Percentiles rank a stretch among this genome's conserved stretches.
Evolutionary conservation across 306 rosid genomes (phyloP).

Genomic region (Dryas drummondii): DNA sequence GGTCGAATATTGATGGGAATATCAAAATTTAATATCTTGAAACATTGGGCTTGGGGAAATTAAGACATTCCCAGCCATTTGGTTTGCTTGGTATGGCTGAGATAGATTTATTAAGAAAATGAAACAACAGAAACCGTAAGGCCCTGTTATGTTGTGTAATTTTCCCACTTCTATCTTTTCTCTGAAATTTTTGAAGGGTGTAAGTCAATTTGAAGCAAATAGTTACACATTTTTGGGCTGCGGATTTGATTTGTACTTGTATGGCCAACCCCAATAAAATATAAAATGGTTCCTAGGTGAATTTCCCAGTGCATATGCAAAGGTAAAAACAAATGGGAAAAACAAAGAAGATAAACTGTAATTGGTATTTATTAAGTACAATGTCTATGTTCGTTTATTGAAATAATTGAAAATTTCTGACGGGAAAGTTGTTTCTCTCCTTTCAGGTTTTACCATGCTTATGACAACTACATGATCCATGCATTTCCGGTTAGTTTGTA

Average conservation of each 20-base stretch:
- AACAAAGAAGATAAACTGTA: neutral
- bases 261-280: neutral
- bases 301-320: neutral
- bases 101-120: neutral
- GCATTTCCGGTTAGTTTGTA: conserved; percentile 83
- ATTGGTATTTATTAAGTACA: neutral
- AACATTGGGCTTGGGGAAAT: conserved; percentile 1
- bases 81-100: neutral
- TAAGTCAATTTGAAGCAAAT: conserved; percentile 2
- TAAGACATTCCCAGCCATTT: neutral
- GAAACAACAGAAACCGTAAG: neutral
- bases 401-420: conserved; percentile 1
- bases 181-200: neutral
- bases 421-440: conserved; percentile 7
- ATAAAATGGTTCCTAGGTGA: neutral
- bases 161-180: no score
- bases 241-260: neutral
- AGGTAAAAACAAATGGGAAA: neutral
- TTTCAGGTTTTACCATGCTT: conserved; percentile 90
- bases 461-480: conserved; percentile 86
- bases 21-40: neutral
- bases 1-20: conserved; percentile 3
- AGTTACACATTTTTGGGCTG: neutral
- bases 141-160: neutral
- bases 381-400: neutral